Conservation (phyloP, 768 basidiomycete genomes). For the Krasilnikovozyma curviuscula region DNA sequence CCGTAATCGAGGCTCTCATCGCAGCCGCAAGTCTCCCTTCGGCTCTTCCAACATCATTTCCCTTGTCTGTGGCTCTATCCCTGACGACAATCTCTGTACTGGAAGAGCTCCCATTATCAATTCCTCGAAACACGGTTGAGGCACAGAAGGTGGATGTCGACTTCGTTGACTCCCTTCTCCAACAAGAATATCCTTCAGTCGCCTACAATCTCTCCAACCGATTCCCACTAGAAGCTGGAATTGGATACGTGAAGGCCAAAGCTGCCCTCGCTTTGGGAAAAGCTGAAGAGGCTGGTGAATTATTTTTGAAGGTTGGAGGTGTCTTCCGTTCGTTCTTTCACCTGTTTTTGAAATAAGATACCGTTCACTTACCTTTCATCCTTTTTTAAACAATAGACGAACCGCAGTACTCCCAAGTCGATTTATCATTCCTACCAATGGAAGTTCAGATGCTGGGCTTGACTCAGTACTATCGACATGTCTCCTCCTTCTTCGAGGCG, state of each 20-base stretch:
- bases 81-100: too few relatives aligned
- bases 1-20: too few relatives aligned
- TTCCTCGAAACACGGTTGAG: too few relatives aligned
- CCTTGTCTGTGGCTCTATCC: too few relatives aligned
- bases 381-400: too few relatives aligned
- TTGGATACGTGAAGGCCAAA: conserved; percentile 11
- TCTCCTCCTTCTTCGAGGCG: conserved; percentile 51
- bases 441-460: conserved; percentile 23
- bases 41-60: too few relatives aligned
- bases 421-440: not conserved
- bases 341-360: not conserved
- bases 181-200: too few relatives aligned
- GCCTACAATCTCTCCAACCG: conserved; percentile 8
- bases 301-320: conserved; percentile 11
- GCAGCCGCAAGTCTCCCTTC: too few relatives aligned
- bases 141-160: too few relatives aligned
- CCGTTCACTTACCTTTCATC: not conserved
- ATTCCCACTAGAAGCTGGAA: conserved; percentile 6
- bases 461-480: conserved; percentile 58
- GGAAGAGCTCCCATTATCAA: too few relatives aligned
- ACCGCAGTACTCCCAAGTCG: too few relatives aligned
- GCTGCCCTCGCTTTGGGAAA: conserved; percentile 11
- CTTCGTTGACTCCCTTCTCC: too few relatives aligned
- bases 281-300: conserved; percentile 5
- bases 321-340: not conserved